Evolutionary conservation across 2,329 filamentous ascomycete genomes (phyloP).

Genomic region (Zymoseptoria passerinii): DNA sequence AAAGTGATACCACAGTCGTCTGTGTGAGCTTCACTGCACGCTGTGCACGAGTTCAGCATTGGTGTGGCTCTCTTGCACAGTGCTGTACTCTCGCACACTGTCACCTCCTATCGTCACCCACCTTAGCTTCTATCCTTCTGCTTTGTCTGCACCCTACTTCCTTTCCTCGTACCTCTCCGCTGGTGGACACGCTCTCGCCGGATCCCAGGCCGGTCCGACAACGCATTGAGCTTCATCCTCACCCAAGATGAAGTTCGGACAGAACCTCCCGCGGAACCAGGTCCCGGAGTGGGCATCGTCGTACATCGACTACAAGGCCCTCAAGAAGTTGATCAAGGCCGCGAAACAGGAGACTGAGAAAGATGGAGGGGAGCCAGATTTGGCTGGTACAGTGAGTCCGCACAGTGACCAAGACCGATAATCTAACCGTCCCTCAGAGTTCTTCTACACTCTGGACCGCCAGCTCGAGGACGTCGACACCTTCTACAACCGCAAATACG

Average conservation of each 20-base stretch:
- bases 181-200: neutral
- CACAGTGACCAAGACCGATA: slow-evolving; percentile 12
- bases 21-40: neutral
- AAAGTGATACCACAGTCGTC: neutral
- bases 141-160: neutral
- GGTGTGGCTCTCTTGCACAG: neutral
- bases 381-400: slow-evolving; percentile 64
- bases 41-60: neutral
- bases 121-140: neutral
- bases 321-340: slow-evolving; percentile 93
- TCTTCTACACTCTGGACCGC: slow-evolving; percentile 93
- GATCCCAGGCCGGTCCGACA: neutral
- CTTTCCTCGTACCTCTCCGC: neutral
- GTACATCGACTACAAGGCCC: slow-evolving; percentile 82
- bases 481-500: slow-evolving; percentile 95
- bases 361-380: slow-evolving; percentile 62
- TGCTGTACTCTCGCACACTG: neutral
- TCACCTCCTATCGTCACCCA: neutral
- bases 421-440: slow-evolving; percentile 52
- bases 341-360: slow-evolving; percentile 44
- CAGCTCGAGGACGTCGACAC: slow-evolving; percentile 94
- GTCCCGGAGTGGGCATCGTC: slow-evolving; percentile 77
- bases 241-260: slow-evolving; percentile 36
- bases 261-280: slow-evolving; percentile 65
- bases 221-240: neutral